A percentile compares a stretch with the other conserved stretches of the same genome.
These are phyloP conservation scores for Pestalotiopsis sp. DNA, from an alignment of 2,329 filamentous ascomycete genomes.

Conservation along the genomic window DNA sequence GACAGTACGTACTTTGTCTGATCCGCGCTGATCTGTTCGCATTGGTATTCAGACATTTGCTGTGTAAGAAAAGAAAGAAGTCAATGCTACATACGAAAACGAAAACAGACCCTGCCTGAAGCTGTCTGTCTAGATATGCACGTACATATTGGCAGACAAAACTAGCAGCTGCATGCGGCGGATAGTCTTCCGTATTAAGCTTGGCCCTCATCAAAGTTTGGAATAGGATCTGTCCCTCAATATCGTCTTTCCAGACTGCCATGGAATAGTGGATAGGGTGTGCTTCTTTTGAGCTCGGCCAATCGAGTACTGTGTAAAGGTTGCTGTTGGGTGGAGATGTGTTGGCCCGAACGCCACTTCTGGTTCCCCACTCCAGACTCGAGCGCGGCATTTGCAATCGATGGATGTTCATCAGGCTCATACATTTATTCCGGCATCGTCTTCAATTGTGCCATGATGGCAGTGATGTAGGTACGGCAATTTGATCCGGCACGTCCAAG, in stretches of 20 bases:
- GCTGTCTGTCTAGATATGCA: not conserved
- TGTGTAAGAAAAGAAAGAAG: no score
- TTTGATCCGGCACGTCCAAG: no score
- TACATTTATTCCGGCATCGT: not conserved
- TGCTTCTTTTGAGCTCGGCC: not conserved
- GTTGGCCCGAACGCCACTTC: not conserved
- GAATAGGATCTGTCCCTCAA: slow-evolving; percentile 1
- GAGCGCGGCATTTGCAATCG: not conserved
- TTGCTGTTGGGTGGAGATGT: not conserved
- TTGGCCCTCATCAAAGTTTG: slow-evolving; percentile 3
- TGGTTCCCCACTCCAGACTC: not conserved
- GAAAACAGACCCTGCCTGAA: not conserved
- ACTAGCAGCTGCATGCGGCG: not conserved
- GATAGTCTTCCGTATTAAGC: slow-evolving; percentile 10
- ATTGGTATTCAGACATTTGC: no score
- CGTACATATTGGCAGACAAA: not conserved
- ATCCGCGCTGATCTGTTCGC: no score
- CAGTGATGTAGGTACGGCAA: not conserved
- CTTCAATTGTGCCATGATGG: not conserved
- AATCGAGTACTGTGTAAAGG: not conserved
- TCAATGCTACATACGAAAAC: not conserved
- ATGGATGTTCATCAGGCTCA: not conserved
- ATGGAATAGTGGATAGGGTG: not conserved
- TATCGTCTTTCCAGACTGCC: not conserved
- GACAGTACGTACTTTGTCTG: no score